A percentile compares a stretch with the other conserved stretches of the same genome.
These are phyloP conservation scores for Boletellus sp. DNA, from an alignment of 768 basidiomycete genomes.

Conservation along the genomic window DNA sequence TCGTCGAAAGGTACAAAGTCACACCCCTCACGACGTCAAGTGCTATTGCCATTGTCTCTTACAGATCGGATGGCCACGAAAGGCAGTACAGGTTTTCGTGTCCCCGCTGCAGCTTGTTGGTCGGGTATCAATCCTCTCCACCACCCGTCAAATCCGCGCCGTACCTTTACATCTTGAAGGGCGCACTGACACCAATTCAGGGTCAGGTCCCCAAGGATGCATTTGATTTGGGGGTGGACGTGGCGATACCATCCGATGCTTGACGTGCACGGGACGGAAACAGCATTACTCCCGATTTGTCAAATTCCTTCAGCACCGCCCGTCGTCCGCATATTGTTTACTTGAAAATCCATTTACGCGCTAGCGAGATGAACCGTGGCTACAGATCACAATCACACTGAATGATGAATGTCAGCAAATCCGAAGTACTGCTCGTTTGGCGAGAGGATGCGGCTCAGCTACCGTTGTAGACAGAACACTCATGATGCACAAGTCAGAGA, in stretches of 20 bases:
- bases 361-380: background rate
- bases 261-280: too few relatives aligned
- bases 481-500: conserved; percentile 44
- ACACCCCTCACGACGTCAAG: conserved; percentile 9
- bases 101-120: conserved; percentile 46
- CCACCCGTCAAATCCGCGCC: conserved; percentile 75
- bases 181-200: conserved; percentile 84
- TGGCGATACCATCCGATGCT: background rate
- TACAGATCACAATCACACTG: background rate
- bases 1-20: conserved; percentile 68
- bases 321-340: too few relatives aligned
- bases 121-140: conserved; percentile 72
- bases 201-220: conserved; percentile 84
- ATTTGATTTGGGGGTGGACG: conserved; percentile 52
- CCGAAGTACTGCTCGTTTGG: background rate
- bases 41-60: conserved; percentile 10
- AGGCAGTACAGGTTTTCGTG: conserved; percentile 65
- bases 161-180: conserved; percentile 76
- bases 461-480: conserved; percentile 75
- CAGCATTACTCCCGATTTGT: background rate
- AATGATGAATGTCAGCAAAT: conserved; percentile 8
- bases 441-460: conserved; percentile 52
- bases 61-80: conserved; percentile 66
- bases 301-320: background rate
- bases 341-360: background rate